phyloP scores from a whole-genome alignment of 2,329 filamentous ascomycete species.

The Neurospora crassa region DNA sequence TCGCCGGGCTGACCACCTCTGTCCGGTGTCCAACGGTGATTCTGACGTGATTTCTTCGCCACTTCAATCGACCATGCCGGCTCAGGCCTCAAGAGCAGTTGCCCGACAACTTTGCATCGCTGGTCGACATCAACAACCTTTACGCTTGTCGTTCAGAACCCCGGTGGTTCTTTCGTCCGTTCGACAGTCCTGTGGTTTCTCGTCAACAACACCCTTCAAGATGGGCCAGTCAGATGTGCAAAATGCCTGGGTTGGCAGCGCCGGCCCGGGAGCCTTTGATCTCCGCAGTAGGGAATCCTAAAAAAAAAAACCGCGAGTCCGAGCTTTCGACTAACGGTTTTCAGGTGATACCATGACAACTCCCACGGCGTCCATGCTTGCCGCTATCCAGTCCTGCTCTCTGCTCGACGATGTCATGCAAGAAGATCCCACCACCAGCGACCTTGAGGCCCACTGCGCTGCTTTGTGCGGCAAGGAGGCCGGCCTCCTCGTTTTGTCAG shows the following conservation, averaged over 20 bases:
- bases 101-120: not conserved
- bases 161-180: not conserved
- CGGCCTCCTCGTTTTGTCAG: slow-evolving; percentile 73
- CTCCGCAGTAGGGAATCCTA: slow-evolving; percentile 21
- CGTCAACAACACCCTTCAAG: slow-evolving; percentile 1
- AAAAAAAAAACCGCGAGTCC: too few species aligned
- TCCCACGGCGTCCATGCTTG: slow-evolving; percentile 72
- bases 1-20: not conserved
- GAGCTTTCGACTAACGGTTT: slow-evolving; percentile 1
- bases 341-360: slow-evolving; percentile 53
- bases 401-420: slow-evolving; percentile 76
- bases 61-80: not conserved
- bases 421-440: slow-evolving; percentile 70
- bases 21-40: not conserved
- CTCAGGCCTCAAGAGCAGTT: not conserved
- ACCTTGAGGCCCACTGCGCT: slow-evolving; percentile 67
- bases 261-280: slow-evolving; percentile 23
- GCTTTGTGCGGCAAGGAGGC: slow-evolving; percentile 65
- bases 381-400: slow-evolving; percentile 63
- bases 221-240: slow-evolving; percentile 7
- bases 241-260: slow-evolving; percentile 23
- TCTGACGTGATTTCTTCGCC: not conserved
- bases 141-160: not conserved
- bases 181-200: not conserved
- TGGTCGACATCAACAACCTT: not conserved